Percentiles rank a stretch among this genome's conserved stretches.
Evolutionary conservation across 1,139 yeast genomes (phyloP).

Genomic region (Scheffersomyces cryptocercus): DNA sequence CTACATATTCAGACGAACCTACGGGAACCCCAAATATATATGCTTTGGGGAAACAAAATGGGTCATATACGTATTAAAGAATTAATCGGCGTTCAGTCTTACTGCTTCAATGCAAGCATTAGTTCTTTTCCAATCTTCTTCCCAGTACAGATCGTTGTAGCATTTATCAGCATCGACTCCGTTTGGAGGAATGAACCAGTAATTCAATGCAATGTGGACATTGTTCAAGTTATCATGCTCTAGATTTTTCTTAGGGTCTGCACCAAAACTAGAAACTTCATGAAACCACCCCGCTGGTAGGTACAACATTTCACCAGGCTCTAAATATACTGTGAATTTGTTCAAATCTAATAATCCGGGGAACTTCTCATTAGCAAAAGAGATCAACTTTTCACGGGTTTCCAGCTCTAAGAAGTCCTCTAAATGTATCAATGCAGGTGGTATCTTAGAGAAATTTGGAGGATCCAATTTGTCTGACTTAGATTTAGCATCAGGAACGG

Average conservation of each 20-base stretch:
- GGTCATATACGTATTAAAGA: no score
- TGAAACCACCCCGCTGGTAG: constrained; percentile 83
- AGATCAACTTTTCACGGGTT: constrained; percentile 23
- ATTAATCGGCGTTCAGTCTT: no score
- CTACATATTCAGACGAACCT: no score
- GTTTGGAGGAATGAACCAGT: constrained; percentile 73
- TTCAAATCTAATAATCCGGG: constrained; percentile 49
- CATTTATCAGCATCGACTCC: constrained; percentile 26
- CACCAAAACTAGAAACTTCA: constrained; percentile 71
- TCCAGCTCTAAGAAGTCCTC: constrained; percentile 44
- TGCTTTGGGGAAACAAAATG: no score
- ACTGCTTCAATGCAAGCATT: constrained; percentile 14
- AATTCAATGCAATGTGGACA: constrained; percentile 64
- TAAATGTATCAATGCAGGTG: constrained; percentile 61
- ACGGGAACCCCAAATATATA: no score
- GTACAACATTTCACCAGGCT: constrained; percentile 67
- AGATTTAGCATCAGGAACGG: background rate
- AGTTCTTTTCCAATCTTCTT: constrained; percentile 46
- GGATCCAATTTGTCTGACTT: constrained; percentile 45
- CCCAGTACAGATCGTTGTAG: constrained; percentile 55
- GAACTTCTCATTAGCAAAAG: constrained; percentile 36
- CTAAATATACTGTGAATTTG: constrained; percentile 46
- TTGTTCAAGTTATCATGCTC: constrained; percentile 16
- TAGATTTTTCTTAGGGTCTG: constrained; percentile 5
- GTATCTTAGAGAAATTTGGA: constrained; percentile 65